Conservation (phyloP, 2,329 filamentous ascomycete species). For the Cladosporium sp. region DNA sequence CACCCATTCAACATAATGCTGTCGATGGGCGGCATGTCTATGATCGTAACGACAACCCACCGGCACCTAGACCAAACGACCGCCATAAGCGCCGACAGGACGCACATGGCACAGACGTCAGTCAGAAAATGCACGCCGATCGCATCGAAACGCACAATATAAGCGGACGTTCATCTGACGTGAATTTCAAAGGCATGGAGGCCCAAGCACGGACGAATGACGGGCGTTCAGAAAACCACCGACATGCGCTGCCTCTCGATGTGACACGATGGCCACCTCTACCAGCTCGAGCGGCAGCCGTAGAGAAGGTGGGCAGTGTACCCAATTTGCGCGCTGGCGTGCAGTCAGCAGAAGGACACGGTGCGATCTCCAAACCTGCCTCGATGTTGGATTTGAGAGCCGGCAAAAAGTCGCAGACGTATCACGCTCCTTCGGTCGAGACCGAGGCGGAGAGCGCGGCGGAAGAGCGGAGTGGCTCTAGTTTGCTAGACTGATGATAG, state of each 20-base stretch:
- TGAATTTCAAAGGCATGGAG: neutral
- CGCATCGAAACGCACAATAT: neutral
- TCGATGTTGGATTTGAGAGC: slow-evolving; percentile 12
- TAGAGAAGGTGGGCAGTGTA: slow-evolving; percentile 9
- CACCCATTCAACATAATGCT: neutral
- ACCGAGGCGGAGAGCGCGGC: slow-evolving; percentile 13
- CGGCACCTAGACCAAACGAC: neutral
- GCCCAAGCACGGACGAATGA: slow-evolving; percentile 6
- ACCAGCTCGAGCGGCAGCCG: slow-evolving; percentile 5
- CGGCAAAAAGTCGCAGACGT: neutral
- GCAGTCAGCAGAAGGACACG: slow-evolving; percentile 1
- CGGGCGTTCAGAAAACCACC: slow-evolving; percentile 5
- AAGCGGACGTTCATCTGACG: neutral
- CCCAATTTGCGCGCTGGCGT: slow-evolving; percentile 12
- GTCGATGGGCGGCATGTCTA: neutral
- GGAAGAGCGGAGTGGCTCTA: neutral
- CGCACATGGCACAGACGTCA: no score
- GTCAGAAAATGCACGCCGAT: neutral
- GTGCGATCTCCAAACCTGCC: slow-evolving; percentile 11
- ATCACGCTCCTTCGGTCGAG: slow-evolving; percentile 10
- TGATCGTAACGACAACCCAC: neutral
- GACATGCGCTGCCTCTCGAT: slow-evolving; percentile 13
- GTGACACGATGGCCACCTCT: slow-evolving; percentile 5
- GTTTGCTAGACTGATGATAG: slow-evolving; percentile 5
- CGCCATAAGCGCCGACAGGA: neutral